Base-by-base conservation (phyloP, 306 rosid species). In the Inga laurina region DNA sequence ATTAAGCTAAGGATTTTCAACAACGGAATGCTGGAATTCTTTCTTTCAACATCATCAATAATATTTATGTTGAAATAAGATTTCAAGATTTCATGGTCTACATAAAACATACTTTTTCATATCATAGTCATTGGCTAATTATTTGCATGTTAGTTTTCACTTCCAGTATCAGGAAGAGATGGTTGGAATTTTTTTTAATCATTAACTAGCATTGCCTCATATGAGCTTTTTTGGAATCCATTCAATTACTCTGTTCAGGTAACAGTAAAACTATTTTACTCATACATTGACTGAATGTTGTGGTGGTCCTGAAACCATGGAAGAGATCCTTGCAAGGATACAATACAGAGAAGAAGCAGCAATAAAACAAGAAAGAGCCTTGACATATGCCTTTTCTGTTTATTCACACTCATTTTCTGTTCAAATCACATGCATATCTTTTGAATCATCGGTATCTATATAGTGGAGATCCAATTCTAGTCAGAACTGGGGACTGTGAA, bases 391-490 rank as follows among this genome's bases (percentile, higher is more conserved):
- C n/a, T 93, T 93, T 87, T 51, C 61, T 79, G 70, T 24, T 76
- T 59, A 8, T 8, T 27, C 30, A 5, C 2, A 39, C 22, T 48
- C 54, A n/a, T 77, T 69, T 83, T 37, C 35, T 74, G 76, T n/a
- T 59, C 62, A 74, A 79, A 44, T 41, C 67, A 74, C 34, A 10
- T 67, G 72, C 72, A 51, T 32, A 22, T 78, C 76, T 78, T 43
- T 52, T 84, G 83, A 79, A 74, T 43, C 67, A 78, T 79, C 32
- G 56, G 72, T 76, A 14, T 32, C 14, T 37, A 4, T 37, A 37
- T 15, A 93, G 97, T 92, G 97, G 97, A 90, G 97, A 83, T 93
- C 91, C 76, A 90, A 90, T 75, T 89, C 91, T 59, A 90, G 89
- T 82, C 91, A 89, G 76, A 88, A 82, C 86, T 90, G 90, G 75